These are phyloP conservation scores for Canna indica DNA, from an alignment of 176 grass and related monocot species.

Conservation along the genomic window DNA sequence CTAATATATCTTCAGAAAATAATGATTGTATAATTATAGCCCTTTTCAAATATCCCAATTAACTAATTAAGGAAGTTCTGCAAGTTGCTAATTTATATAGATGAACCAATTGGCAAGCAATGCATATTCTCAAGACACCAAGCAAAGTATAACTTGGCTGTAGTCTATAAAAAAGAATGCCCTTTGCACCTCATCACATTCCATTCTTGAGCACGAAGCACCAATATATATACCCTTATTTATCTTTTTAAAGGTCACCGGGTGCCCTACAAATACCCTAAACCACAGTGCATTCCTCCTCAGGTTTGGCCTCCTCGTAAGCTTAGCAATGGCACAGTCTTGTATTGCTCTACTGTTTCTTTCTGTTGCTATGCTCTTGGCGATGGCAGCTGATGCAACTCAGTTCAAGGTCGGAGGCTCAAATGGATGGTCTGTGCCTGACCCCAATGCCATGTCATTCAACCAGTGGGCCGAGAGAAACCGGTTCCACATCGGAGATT, in stretches of 20 bases:
- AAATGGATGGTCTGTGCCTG: conserved; percentile 44
- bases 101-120: conserved; percentile 9
- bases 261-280: neutral
- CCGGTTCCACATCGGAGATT: conserved; percentile 51
- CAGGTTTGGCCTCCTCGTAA: neutral
- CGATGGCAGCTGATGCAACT: conserved; percentile 25
- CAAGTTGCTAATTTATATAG: too few species aligned
- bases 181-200: neutral
- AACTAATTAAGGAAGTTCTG: too few species aligned
- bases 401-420: conserved; percentile 56
- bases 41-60: too few species aligned
- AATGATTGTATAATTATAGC: too few species aligned
- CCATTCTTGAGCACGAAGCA: conserved; percentile 18
- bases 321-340: conserved; percentile 37
- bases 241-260: neutral
- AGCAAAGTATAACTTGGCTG: conserved; percentile 15
- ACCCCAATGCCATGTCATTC: conserved; percentile 23
- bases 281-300: neutral
- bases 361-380: conserved; percentile 14
- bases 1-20: too few species aligned
- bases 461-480: conserved; percentile 38
- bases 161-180: conserved; percentile 4
- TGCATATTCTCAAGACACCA: conserved; percentile 9
- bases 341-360: neutral
- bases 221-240: neutral